These are phyloP conservation scores for Prillingera fragicola DNA, from an alignment of 1,284 basidiomycete species.

Conservation along the genomic window DNA sequence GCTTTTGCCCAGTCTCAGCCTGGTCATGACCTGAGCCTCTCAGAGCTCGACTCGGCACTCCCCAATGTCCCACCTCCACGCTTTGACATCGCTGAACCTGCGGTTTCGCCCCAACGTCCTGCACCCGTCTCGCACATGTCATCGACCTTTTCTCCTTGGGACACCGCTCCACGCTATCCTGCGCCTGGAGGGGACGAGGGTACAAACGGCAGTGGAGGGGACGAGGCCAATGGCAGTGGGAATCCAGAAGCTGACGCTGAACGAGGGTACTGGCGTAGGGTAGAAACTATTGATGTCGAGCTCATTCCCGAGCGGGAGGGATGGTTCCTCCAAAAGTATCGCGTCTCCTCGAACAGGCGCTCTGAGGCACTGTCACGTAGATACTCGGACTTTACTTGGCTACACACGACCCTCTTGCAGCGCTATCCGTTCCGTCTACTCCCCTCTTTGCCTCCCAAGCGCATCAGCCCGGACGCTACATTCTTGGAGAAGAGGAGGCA, in stretches of 20 bases:
- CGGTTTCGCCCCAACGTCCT: constrained; percentile 3
- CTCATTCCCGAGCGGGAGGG: constrained; percentile 73
- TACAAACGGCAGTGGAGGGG: constrained; percentile 4
- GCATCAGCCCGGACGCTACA: constrained; percentile 75
- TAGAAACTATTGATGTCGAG: constrained; percentile 64
- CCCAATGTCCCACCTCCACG: constrained; percentile 65
- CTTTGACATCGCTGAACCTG: constrained; percentile 37
- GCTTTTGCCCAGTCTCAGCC: constrained; percentile 60
- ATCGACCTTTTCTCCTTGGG: constrained; percentile 34
- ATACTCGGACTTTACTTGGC: constrained; percentile 84
- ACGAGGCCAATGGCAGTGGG: constrained; percentile 6
- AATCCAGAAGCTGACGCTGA: constrained; percentile 32
- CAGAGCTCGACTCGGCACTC: constrained; percentile 68
- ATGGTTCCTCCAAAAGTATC: constrained; percentile 74
- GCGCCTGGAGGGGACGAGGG: neutral
- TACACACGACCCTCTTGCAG: constrained; percentile 70
- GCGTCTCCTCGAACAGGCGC: constrained; percentile 70
- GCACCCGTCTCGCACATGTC: neutral
- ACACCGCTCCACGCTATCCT: constrained; percentile 21
- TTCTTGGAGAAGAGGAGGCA: constrained; percentile 84
- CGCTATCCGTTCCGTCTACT: constrained; percentile 77
- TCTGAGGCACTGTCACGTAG: constrained; percentile 46
- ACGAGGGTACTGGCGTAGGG: constrained; percentile 71
- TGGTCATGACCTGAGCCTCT: constrained; percentile 54
- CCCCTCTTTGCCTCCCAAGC: constrained; percentile 81